Evolutionary conservation across 371 early-diverging fungal genomes (phyloP).

Genomic region (Vairimorpha necatrix): DNA sequence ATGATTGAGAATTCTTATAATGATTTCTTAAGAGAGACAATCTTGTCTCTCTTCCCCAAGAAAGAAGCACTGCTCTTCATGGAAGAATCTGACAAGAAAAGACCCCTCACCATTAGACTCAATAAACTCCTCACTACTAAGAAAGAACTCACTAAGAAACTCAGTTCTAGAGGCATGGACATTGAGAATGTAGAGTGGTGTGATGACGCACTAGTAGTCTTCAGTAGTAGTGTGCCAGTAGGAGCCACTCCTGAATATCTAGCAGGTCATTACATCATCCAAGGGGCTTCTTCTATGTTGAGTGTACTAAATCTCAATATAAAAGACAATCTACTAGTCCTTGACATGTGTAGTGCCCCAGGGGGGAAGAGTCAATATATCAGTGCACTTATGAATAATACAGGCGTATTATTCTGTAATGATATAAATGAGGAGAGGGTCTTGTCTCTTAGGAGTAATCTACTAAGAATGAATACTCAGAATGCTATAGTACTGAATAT

Average conservation of each 20-base stretch:
- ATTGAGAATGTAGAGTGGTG: conserved; percentile 81
- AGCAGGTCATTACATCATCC: conserved; percentile 98
- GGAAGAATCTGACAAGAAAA: conserved; percentile 90
- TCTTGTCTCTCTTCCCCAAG: conserved; percentile 65
- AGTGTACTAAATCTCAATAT: conserved; percentile 85
- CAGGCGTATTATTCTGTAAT: conserved; percentile 90
- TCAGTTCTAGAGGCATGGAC: conserved; percentile 89
- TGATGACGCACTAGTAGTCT: conserved; percentile 63
- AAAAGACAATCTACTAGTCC: conserved; percentile 70
- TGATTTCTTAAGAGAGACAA: conserved; percentile 78
- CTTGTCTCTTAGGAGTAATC: conserved; percentile 80
- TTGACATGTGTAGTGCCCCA: conserved; percentile 98
- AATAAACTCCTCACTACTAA: conserved; percentile 88
- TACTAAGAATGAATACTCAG: conserved; percentile 83
- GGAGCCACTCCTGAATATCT: conserved; percentile 96
- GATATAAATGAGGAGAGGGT: conserved; percentile 87
- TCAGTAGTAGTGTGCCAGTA: conserved; percentile 63
- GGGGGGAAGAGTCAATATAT: conserved; percentile 80
- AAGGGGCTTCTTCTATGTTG: conserved; percentile 90
- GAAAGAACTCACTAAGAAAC: conserved; percentile 82
- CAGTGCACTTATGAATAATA: conserved; percentile 89
- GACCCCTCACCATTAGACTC: conserved; percentile 89
- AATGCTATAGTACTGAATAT: conserved; percentile 89
- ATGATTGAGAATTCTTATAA: conserved; percentile 69
- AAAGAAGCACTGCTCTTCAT: conserved; percentile 73